Percentiles rank a stretch among this genome's conserved stretches.
Conservation (phyloP, 2,329 filamentous ascomycete genomes). For the Sporothrix brunneoviolacea region DNA sequence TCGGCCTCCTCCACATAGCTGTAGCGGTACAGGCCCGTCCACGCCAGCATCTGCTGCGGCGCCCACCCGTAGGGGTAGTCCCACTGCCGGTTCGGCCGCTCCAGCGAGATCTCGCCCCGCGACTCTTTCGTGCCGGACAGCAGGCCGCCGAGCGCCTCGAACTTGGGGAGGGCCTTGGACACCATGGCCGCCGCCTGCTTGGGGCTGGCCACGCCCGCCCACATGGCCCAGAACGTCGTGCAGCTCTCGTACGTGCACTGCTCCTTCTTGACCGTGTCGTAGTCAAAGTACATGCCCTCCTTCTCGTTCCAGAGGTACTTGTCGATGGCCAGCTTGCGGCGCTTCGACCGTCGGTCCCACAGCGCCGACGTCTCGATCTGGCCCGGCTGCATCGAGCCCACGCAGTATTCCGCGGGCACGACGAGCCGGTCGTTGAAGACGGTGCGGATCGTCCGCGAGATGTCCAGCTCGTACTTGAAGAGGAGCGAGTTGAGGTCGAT, state of each 20-base stretch:
- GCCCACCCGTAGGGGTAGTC: slow-evolving; percentile 98
- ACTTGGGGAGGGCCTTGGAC: slow-evolving; percentile 70
- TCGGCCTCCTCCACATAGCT: slow-evolving; percentile 88
- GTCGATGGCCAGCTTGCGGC: slow-evolving; percentile 78
- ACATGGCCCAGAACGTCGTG: slow-evolving; percentile 96
- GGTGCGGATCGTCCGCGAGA: slow-evolving; percentile 75
- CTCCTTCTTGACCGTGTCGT: slow-evolving; percentile 75
- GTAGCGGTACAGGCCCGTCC: slow-evolving; percentile 87
- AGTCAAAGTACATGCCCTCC: slow-evolving; percentile 96
- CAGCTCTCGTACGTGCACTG: slow-evolving; percentile 81
- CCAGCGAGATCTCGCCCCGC: slow-evolving; percentile 69
- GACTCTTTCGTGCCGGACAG: slow-evolving; percentile 86
- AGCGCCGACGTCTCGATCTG: slow-evolving; percentile 73
- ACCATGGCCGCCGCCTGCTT: slow-evolving; percentile 82
- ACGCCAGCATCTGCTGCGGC: slow-evolving; percentile 95
- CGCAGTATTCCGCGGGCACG: slow-evolving; percentile 79
- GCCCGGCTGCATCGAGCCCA: slow-evolving; percentile 57
- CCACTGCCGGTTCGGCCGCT: slow-evolving; percentile 93
- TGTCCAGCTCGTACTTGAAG: slow-evolving; percentile 96
- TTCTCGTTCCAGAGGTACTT: slow-evolving; percentile 91
- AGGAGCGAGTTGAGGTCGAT: slow-evolving; percentile 91
- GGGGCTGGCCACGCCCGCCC: slow-evolving; percentile 83
- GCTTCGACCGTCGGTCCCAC: slow-evolving; percentile 85
- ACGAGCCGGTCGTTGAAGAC: slow-evolving; percentile 75
- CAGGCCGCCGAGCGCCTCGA: slow-evolving; percentile 82